Conservation (phyloP, 768 basidiomycete genomes). For the Panaeolus papilionaceus region DNA sequence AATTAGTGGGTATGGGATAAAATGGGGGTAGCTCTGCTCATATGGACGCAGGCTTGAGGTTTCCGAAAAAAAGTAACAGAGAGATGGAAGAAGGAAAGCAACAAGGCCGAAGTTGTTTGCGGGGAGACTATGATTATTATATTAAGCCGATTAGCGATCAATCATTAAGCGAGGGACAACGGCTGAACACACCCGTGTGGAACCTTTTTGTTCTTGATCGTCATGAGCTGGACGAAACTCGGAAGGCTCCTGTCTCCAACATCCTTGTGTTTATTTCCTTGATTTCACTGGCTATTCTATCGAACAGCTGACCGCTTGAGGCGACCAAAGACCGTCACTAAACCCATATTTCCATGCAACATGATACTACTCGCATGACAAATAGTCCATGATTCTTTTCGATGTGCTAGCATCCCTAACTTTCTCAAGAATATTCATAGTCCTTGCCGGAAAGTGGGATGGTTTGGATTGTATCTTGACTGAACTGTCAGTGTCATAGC, state of each 20-base stretch:
- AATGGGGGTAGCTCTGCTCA: neutral
- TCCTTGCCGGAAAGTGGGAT: neutral
- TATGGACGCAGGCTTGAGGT: neutral
- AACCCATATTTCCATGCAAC: neutral
- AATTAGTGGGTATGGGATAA: neutral
- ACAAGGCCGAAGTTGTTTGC: neutral
- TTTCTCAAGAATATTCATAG: neutral
- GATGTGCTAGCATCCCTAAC: neutral
- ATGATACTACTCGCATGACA: neutral
- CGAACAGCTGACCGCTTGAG: constrained; percentile 1
- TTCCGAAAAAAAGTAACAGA: neutral
- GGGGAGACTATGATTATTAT: neutral
- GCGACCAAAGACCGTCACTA: neutral
- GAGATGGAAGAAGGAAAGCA: neutral
- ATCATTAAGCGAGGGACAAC: neutral
- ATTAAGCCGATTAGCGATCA: neutral
- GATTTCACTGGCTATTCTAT: neutral
- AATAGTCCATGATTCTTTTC: neutral
- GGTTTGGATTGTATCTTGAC: too few relatives aligned
- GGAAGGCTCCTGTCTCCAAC: neutral
- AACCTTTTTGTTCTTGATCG: constrained; percentile 1
- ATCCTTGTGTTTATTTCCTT: neutral
- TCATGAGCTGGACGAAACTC: constrained; percentile 1
- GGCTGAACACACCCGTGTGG: neutral
- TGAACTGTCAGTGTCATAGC: neutral